Evolutionary conservation across 2,329 filamentous ascomycete genomes (phyloP), one percentile per base, ranked within the genome.

Genomic region (Metarhizium anisopliae): DNA sequence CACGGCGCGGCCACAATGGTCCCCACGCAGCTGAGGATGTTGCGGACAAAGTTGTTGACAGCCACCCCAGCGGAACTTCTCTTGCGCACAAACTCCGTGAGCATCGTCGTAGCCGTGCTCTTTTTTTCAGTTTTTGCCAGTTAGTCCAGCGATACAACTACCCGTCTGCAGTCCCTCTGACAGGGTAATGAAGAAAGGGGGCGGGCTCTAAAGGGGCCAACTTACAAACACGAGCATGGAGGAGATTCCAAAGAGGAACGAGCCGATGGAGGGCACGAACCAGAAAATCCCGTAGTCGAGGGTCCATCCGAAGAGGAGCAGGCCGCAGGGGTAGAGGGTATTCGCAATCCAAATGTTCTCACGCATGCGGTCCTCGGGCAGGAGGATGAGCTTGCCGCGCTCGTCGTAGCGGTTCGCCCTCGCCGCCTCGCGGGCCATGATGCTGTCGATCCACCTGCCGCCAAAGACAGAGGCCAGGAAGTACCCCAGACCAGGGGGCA

Each of bases 331-430:
- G 62, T 87, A 92, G 50, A 92, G 62, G 3, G 83, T 74, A 0
- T 85, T 85, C 3, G 86, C 86, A 0, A 92, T 69, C 86, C 86
- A 93, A 2, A 87, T 86, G 66, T 95, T 94, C 66, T 93, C 87
- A 47, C 85, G 78, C 82, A 94, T 89, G 13, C 90, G 81, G 68
- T 95, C 90, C 70, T 94, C 90, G 0, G 90, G 90, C 2, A 83
- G 75, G 64, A 83, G 87, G 10, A 89, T 72, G 20, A 90, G 74
- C 57, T 78, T 80, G 14, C 88, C 89, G 42, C 81, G 70, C 40
- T 78, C 79, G 61, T 90, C 87, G 63, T 85, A 87, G 29, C 88
- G 77, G 13, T 82, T 82, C 0, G 86, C 87, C 59, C 79, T 84
- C n/a, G 73, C 74, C 0, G 90, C 90, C 68, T 90, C 86, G 20